Base-by-base conservation (phyloP, 1,284 basidiomycete species). In the Trichosporon coremiiforme region DNA sequence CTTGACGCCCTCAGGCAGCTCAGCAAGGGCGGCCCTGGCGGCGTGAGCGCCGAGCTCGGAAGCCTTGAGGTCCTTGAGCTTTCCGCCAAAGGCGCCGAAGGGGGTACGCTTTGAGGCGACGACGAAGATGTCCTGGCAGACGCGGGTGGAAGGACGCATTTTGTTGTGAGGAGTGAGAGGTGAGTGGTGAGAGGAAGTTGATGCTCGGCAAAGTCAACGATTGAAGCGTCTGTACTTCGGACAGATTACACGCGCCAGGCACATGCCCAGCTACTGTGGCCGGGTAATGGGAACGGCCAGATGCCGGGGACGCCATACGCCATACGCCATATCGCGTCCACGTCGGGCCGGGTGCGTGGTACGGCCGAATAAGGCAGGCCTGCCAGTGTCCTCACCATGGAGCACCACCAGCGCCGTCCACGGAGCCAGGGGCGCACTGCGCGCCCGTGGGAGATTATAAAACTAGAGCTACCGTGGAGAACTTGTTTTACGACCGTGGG, bases 21-120 rank as follows among this genome's bases (percentile, higher is more conserved):
- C 82, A 3, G 84, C 83, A 2, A 87, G 77, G n/a, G 86, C 86
- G 8, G 86, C 86, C 76, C 85, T 85, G 65, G 84, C 82, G 2
- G 86, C 86, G 64, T 84, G 75, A 6, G 86, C 86, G 33, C 86
- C 86, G 41, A 87, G 83, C 75, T 86, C 79, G 2, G 83, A 78
- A 0, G 85, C 84, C 66, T 84, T 85, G 74, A 82, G 75, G 70
- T 81, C 79, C 74, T 83, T 84, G 70, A 85, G 77, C 62, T 84
- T 85, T 69, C 86, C 86, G 29, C 86, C 86, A 71, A 86, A 87
- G 0, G 86, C 84, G 25, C 86, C 86, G 71, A 87, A 87, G 6
- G 86, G 85, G 0, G 86, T 87, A n/a, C 86, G 82, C 70, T 83
- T 81, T 8, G 80, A 77, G 62, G 81, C 72, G 41, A 80, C 81